Evolutionary conservation across 768 basidiomycete species (phyloP).

Genomic region (Suillus ampliporus): DNA sequence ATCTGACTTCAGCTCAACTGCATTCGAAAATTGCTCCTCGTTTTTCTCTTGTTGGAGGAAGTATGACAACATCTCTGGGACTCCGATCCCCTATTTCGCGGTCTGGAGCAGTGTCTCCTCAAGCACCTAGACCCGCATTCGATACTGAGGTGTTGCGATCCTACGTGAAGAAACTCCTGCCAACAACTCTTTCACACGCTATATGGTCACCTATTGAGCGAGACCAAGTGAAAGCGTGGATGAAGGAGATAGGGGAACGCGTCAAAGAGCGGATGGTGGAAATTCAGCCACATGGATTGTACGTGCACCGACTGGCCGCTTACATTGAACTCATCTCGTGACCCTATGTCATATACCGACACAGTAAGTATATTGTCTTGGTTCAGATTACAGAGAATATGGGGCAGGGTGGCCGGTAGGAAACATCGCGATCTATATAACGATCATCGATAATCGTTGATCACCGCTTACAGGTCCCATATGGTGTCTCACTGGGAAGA

Average conservation of each 20-base stretch:
- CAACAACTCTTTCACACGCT: slow-evolving; percentile 66
- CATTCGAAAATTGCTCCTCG: background rate
- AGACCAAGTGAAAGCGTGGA: slow-evolving; percentile 74
- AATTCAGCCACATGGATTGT: slow-evolving; percentile 84
- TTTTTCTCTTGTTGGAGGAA: slow-evolving; percentile 9
- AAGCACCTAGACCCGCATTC: slow-evolving; percentile 58
- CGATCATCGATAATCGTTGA: slow-evolving; percentile 16
- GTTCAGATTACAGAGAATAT: slow-evolving; percentile 86
- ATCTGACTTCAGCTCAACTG: background rate
- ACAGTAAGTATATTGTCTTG: slow-evolving; percentile 85
- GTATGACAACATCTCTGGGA: slow-evolving; percentile 39
- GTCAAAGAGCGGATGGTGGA: slow-evolving; percentile 88
- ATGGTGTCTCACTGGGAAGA: slow-evolving; percentile 91
- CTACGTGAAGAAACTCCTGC: slow-evolving; percentile 84
- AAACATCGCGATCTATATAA: slow-evolving; percentile 11
- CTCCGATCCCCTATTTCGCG: slow-evolving; percentile 68
- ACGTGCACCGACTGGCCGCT: slow-evolving; percentile 41
- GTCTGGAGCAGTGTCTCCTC: slow-evolving; percentile 59
- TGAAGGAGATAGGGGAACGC: slow-evolving; percentile 83
- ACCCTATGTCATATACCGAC: slow-evolving; percentile 7
- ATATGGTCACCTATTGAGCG: slow-evolving; percentile 74
- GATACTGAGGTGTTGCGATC: slow-evolving; percentile 74
- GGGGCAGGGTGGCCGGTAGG: slow-evolving; percentile 85
- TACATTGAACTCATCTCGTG: slow-evolving; percentile 17
- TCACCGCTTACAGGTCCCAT: slow-evolving; percentile 59